A percentile compares a stretch with the other conserved stretches of the same genome.
Evolutionary conservation across 192 early-diverging fungal genomes (phyloP).

Genomic region (Linnemannia zychae): DNA sequence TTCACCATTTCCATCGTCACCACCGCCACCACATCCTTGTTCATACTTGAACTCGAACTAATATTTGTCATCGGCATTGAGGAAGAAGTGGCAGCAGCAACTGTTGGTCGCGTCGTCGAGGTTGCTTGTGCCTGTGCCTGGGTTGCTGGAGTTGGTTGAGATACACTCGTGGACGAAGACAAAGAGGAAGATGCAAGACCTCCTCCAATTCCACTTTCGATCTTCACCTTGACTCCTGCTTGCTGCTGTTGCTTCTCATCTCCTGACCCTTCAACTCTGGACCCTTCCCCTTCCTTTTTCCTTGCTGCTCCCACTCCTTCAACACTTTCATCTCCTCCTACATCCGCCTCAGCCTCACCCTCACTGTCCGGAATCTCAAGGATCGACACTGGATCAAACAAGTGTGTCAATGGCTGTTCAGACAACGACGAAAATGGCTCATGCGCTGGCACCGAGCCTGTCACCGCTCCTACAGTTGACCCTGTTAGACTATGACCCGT

Average conservation of each 20-base stretch:
- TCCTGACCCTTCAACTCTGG: neutral
- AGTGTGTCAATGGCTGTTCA: slow-evolving; percentile 2
- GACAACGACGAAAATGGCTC: neutral
- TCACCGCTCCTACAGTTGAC: neutral
- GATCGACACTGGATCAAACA: slow-evolving; percentile 31
- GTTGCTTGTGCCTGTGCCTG: too few relatives aligned
- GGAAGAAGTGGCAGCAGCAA: neutral
- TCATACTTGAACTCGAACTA: neutral
- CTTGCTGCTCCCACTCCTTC: neutral
- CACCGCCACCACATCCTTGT: slow-evolving; percentile 44
- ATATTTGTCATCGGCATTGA: neutral
- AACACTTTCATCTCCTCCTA: neutral
- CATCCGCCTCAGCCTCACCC: slow-evolving; percentile 5
- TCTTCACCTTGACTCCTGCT: neutral
- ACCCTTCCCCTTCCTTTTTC: neutral
- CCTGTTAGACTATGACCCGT: neutral
- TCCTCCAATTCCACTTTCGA: neutral
- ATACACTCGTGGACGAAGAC: too few relatives aligned
- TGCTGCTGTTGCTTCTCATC: slow-evolving; percentile 2
- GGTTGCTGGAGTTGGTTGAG: too few relatives aligned
- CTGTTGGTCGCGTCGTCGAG: neutral
- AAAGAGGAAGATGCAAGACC: too few relatives aligned
- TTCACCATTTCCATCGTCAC: slow-evolving; percentile 51
- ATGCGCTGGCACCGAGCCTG: neutral
- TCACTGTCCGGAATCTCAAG: slow-evolving; percentile 43